Percentiles rank a stretch among this genome's conserved stretches.
phyloP scores from a whole-genome alignment of 805 yeast species.

The Cyberlindnera japonica region DNA sequence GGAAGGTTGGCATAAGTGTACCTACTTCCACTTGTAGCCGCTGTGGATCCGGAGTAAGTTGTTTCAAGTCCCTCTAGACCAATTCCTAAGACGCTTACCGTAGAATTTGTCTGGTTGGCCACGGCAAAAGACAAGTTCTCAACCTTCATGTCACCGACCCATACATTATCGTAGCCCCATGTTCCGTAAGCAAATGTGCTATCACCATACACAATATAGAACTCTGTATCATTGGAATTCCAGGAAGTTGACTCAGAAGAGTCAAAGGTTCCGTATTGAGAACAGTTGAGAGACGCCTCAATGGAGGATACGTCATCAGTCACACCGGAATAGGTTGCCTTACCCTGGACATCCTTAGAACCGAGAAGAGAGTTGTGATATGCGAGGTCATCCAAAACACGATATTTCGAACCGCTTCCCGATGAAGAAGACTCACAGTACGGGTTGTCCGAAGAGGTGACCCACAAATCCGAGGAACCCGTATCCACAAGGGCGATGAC shows the following conservation, averaged over 20 bases:
- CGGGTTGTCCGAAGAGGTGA: slow-evolving; percentile 46
- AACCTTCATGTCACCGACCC: slow-evolving; percentile 50
- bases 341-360: neutral
- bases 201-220: slow-evolving; percentile 50
- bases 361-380: neutral
- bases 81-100: slow-evolving; percentile 69
- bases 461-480: slow-evolving; percentile 75
- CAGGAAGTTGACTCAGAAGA: slow-evolving; percentile 32
- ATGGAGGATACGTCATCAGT: neutral
- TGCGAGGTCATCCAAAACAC: slow-evolving; percentile 14
- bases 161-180: slow-evolving; percentile 51
- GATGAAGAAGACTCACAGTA: slow-evolving; percentile 33
- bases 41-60: slow-evolving; percentile 39
- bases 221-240: slow-evolving; percentile 32
- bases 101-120: slow-evolving; percentile 60
- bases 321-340: neutral
- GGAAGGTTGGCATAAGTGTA: slow-evolving; percentile 68
- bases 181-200: slow-evolving; percentile 33
- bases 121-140: slow-evolving; percentile 65
- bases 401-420: slow-evolving; percentile 7
- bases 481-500: slow-evolving; percentile 64
- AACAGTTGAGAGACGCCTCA: slow-evolving; percentile 31
- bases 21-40: slow-evolving; percentile 11
- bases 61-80: slow-evolving; percentile 69
- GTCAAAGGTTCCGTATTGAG: slow-evolving; percentile 38